A percentile compares a stretch with the other conserved stretches of the same genome.
Conservation (phyloP, 768 basidiomycete genomes). For the Leccinum incarnatum region DNA sequence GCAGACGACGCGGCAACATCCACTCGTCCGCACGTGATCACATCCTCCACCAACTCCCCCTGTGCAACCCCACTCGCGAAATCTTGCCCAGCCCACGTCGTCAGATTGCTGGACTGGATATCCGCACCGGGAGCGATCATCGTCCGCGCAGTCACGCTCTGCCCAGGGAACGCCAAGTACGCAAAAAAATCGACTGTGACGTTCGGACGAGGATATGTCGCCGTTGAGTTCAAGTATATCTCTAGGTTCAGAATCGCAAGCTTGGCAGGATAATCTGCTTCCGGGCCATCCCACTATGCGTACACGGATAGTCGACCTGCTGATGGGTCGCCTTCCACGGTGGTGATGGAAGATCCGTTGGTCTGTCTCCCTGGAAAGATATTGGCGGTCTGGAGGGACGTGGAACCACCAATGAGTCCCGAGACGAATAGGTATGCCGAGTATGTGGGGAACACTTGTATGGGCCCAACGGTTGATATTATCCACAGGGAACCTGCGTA, state of each 20-base stretch:
- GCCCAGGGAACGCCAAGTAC: slow-evolving; percentile 30
- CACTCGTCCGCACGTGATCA: slow-evolving; percentile 32
- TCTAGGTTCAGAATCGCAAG: slow-evolving; percentile 49
- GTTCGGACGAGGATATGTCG: slow-evolving; percentile 38
- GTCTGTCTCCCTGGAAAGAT: slow-evolving; percentile 50
- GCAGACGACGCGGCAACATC: slow-evolving; percentile 39
- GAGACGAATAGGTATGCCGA: slow-evolving; percentile 48
- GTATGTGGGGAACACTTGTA: slow-evolving; percentile 53
- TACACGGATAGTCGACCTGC: slow-evolving; percentile 49
- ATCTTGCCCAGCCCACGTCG: slow-evolving; percentile 51
- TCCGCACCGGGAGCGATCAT: slow-evolving; percentile 50
- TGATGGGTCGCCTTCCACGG: slow-evolving; percentile 46
- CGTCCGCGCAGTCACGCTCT: slow-evolving; percentile 37
- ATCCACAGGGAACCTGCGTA: slow-evolving; percentile 41
- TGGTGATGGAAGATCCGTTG: slow-evolving; percentile 53
- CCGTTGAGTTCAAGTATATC: slow-evolving; percentile 47
- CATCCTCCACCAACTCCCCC: slow-evolving; percentile 42
- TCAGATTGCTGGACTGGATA: slow-evolving; percentile 40
- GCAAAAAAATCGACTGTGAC: slow-evolving; percentile 47
- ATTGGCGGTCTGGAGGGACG: slow-evolving; percentile 43
- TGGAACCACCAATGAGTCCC: slow-evolving; percentile 47
- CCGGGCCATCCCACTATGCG: slow-evolving; percentile 45
- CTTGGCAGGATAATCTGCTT: slow-evolving; percentile 40
- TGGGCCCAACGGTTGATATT: too few species aligned
- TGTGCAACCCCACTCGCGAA: slow-evolving; percentile 38